phyloP scores from a whole-genome alignment of 306 rosid species.

The Vachellia pachyceras region DNA sequence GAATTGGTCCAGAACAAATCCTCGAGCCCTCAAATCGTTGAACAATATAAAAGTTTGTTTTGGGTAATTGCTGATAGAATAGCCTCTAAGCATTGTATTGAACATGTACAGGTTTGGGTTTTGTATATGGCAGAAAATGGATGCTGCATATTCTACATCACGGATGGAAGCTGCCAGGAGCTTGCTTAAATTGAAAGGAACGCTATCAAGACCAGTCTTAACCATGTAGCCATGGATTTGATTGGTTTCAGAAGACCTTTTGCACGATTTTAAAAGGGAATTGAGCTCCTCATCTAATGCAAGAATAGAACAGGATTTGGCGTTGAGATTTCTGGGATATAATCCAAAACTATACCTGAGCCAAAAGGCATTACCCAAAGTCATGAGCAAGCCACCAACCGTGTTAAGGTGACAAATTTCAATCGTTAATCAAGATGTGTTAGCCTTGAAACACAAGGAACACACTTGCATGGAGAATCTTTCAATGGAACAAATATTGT shows the following conservation, averaged over 20 bases:
- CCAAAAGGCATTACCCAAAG: conserved; percentile 13
- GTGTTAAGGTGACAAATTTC: neutral
- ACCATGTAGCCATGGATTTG: conserved; percentile 66
- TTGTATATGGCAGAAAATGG: conserved; percentile 57
- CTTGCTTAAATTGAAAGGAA: conserved; percentile 67
- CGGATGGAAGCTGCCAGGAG: conserved; percentile 60
- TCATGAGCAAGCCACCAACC: conserved; percentile 21
- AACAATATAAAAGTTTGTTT: conserved; percentile 59
- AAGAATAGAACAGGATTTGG: conserved; percentile 1
- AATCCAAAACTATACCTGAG: conserved; percentile 17
- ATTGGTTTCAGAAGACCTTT: conserved; percentile 44
- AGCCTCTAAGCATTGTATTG: conserved; percentile 75
- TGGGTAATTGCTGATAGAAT: conserved; percentile 51
- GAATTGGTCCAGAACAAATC: conserved; percentile 53
- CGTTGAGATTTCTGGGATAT: conserved; percentile 5
- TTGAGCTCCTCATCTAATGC: conserved; percentile 31
- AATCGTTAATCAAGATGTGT: neutral
- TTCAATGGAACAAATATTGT: too few relatives aligned
- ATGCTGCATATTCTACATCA: conserved; percentile 61
- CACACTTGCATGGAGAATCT: neutral
- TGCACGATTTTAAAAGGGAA: conserved; percentile 56
- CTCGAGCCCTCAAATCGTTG: conserved; percentile 52
- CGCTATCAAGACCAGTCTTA: conserved; percentile 50
- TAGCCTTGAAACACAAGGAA: conserved; percentile 3
- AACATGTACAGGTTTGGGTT: conserved; percentile 73